Base-by-base conservation (phyloP, 495 filamentous ascomycete genomes). In the Hypoxylon crocopeplum region DNA sequence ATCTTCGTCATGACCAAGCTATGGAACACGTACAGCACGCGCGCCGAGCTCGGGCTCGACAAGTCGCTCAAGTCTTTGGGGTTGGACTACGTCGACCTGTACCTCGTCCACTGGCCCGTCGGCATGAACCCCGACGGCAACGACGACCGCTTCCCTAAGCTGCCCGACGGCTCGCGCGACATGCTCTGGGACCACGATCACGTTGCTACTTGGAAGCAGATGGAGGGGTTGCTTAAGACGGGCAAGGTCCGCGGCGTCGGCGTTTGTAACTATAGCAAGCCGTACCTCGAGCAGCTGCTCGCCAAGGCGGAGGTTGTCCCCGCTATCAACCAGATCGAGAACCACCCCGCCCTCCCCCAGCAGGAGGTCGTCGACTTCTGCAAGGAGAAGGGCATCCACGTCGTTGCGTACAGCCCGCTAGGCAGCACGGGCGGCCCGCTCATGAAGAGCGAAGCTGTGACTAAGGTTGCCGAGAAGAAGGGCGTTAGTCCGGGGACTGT, bases 261-360 rank as follows among this genome's bases (percentile, higher is more conserved):
- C 45, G 89, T 95, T 21, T 88, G 83, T 56, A 95, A 96, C 75
- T 93, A 91, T 79, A 89, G 86, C 69, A 79, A 82, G 47, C 74
- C 75, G 47, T 92, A 86, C 68, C 81, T 96, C 1, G 82, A 92
- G 69, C 75, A 92, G 68, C 78, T 95, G 34, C 81, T 94, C 5
- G 77, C 84, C 3, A 75, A 87, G 42, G 84, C 82, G 44, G 81
- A 73, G 25, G 74, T 93, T 33, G 70, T 87, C 0, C 92, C 92
- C 8, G 90, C 91, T n/a, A 88, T 86, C 57, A 94, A 95, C 77
- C 91, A 95, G 83, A 92, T 95, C 68, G 92, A 96, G 77, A 92
- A 93, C 76, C 89, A 93, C 77, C 88, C 88, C n/a, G 81, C 79
- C 4, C 82, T 94, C n/a, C 90, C 91, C 0, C 90, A 94, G 77